These are phyloP conservation scores for Vitis cinerea DNA, from an alignment of 164 flowering plant species.

Conservation along the genomic window DNA sequence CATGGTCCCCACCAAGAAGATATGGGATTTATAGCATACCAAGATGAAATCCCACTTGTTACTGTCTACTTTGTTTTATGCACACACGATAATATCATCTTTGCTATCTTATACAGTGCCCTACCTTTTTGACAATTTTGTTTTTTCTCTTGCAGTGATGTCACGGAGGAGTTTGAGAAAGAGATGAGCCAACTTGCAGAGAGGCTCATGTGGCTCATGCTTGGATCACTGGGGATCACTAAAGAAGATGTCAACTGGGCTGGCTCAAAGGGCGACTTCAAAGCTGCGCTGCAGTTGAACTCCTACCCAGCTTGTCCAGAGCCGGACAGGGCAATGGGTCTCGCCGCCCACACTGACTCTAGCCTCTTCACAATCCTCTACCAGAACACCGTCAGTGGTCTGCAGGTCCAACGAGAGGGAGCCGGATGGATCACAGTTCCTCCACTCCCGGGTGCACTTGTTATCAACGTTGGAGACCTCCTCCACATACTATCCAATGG, in stretches of 20 bases:
- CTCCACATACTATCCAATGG: conserved; percentile 86
- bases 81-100: conserved; percentile 1
- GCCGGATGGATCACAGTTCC: conserved; percentile 75
- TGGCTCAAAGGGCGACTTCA: conserved; percentile 35
- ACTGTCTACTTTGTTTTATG: conserved; percentile 9
- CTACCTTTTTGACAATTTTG: neutral
- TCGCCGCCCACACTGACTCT: conserved; percentile 91
- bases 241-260: conserved; percentile 67
- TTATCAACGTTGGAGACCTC: conserved; percentile 85
- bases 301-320: conserved; percentile 92
- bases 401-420: conserved; percentile 60
- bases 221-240: conserved; percentile 58
- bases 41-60: conserved; percentile 6
- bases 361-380: conserved; percentile 78
- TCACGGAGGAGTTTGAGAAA: conserved; percentile 64
- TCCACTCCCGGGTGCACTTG: conserved; percentile 59
- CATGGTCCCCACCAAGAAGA: conserved; percentile 25
- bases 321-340: conserved; percentile 91
- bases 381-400: conserved; percentile 76
- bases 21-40: conserved; percentile 2
- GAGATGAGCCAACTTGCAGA: conserved; percentile 65
- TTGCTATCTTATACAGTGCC: neutral
- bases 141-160: conserved; percentile 43
- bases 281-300: conserved; percentile 62
- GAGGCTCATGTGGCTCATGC: conserved; percentile 54